phyloP scores from a whole-genome alignment of 768 basidiomycete genomes.

The Tylopilus felleus region DNA sequence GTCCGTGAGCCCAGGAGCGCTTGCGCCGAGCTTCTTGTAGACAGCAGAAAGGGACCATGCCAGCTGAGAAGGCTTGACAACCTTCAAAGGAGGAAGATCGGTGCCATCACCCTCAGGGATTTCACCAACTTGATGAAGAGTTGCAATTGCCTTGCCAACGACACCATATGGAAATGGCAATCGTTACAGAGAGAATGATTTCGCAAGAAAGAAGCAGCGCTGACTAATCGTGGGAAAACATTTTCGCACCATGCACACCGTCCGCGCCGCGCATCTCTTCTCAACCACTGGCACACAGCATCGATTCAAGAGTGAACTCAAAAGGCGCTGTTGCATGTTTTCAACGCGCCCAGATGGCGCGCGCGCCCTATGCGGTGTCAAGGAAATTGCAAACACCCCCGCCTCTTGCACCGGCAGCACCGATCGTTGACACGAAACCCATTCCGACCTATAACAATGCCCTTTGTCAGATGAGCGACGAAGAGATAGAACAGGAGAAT shows the following conservation, averaged over 20 bases:
- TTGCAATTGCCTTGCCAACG: slow-evolving; percentile 86
- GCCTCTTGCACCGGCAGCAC: not conserved
- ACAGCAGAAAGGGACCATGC: slow-evolving; percentile 63
- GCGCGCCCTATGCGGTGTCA: slow-evolving; percentile 33
- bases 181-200: no score
- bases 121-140: slow-evolving; percentile 93
- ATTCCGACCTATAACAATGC: slow-evolving; percentile 29
- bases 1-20: slow-evolving; percentile 54
- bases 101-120: slow-evolving; percentile 86
- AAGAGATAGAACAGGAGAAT: slow-evolving; percentile 64
- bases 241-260: slow-evolving; percentile 21
- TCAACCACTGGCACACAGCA: slow-evolving; percentile 62
- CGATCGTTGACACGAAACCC: slow-evolving; percentile 8
- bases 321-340: slow-evolving; percentile 22
- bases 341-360: slow-evolving; percentile 3
- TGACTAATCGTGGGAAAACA: no score
- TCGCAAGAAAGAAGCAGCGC: no score
- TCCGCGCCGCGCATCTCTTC: slow-evolving; percentile 40
- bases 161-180: slow-evolving; percentile 93
- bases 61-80: slow-evolving; percentile 66
- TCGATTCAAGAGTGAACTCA: slow-evolving; percentile 49
- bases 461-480: slow-evolving; percentile 67
- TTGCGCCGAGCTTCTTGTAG: slow-evolving; percentile 80
- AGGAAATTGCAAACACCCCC: not conserved
- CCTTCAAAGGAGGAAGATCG: slow-evolving; percentile 82